phyloP scores from a whole-genome alignment of 495 filamentous ascomycete genomes.

The Xylaria sp. region DNA sequence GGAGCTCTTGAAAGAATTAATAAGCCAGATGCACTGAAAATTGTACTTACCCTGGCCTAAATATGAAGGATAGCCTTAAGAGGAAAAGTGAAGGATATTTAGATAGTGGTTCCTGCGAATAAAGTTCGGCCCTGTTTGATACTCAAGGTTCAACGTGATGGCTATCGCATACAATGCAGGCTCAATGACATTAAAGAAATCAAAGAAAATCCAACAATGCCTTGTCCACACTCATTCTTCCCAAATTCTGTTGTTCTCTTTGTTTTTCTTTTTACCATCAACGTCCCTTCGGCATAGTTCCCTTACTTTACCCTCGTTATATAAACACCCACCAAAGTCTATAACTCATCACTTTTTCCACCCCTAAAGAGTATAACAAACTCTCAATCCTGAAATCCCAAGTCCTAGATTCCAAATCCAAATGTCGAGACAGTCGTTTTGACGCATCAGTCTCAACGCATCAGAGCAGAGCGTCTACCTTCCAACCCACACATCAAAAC shows the following conservation, averaged over 20 bases:
- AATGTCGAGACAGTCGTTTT: neutral
- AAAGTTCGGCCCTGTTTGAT: neutral
- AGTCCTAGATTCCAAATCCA: neutral
- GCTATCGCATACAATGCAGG: neutral
- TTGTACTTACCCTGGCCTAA: neutral
- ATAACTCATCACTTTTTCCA: neutral
- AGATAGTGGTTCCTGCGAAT: neutral
- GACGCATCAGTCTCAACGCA: too few relatives aligned
- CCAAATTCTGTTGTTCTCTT: neutral
- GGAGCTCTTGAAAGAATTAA: neutral
- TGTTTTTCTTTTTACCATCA: neutral
- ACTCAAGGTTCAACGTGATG: neutral
- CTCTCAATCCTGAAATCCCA: neutral
- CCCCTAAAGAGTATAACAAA: neutral
- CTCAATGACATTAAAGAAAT: neutral
- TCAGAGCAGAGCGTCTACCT: neutral
- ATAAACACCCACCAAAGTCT: neutral
- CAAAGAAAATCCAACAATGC: neutral
- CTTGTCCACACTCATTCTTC: neutral
- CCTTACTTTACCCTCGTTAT: neutral
- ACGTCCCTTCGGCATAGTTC: neutral
- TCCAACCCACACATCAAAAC: neutral
- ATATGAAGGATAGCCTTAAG: neutral
- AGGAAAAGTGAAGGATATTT: neutral
- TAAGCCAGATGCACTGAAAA: neutral